Conservation (phyloP, 805 yeast species). For the Candida stauntonica region DNA sequence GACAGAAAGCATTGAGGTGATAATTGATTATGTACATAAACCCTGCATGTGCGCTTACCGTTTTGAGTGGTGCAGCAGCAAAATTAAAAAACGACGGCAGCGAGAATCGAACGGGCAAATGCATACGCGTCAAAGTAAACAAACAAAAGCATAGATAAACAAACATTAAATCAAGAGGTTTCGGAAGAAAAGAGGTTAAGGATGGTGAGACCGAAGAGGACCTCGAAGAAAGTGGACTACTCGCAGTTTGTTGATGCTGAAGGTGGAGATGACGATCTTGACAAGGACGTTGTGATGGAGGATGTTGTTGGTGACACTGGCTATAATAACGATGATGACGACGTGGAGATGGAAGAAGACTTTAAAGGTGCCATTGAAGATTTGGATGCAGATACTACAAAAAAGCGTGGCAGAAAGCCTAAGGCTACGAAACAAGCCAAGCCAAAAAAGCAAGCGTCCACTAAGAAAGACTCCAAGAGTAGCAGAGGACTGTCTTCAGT, state of each 20-base stretch:
- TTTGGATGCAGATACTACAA: slow-evolving; percentile 4
- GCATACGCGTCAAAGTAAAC: background rate
- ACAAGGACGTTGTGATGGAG: slow-evolving; percentile 11
- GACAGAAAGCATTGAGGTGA: background rate
- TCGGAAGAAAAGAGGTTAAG: background rate
- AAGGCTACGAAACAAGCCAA: slow-evolving; percentile 13
- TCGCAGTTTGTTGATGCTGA: slow-evolving; percentile 6
- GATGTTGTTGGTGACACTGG: slow-evolving; percentile 38
- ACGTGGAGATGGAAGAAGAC: slow-evolving; percentile 10
- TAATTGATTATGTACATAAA: too few relatives aligned
- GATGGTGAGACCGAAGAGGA: slow-evolving; percentile 3
- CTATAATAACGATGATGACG: slow-evolving; percentile 16
- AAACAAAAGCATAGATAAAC: too few relatives aligned
- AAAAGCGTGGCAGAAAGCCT: slow-evolving; percentile 28
- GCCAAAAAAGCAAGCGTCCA: slow-evolving; percentile 9
- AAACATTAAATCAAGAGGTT: too few relatives aligned
- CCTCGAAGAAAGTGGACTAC: slow-evolving; percentile 7
- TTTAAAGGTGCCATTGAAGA: slow-evolving; percentile 7
- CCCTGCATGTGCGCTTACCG: background rate
- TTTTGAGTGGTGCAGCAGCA: background rate
- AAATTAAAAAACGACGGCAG: background rate
- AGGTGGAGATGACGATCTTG: slow-evolving; percentile 4
- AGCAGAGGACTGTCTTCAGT: slow-evolving; percentile 33
- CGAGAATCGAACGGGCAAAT: slow-evolving; percentile 6
- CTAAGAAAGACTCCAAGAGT: slow-evolving; percentile 21